Percentiles rank a stretch among this genome's conserved stretches.
phyloP scores from a whole-genome alignment of 768 basidiomycete genomes.

The Suillus weaverae region DNA sequence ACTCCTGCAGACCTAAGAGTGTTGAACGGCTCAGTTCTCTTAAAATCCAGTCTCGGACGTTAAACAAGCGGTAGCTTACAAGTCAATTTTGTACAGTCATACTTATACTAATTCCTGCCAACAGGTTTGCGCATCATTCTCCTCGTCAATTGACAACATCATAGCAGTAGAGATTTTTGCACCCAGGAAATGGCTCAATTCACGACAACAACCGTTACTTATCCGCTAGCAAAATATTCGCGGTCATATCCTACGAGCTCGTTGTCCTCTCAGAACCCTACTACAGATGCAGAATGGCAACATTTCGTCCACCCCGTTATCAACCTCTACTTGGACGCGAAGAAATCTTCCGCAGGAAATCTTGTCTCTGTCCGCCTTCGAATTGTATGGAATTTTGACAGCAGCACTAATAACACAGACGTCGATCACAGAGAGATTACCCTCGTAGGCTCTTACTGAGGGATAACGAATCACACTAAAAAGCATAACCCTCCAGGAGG shows the following conservation, averaged over 20 bases:
- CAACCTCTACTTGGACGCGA: constrained; percentile 60
- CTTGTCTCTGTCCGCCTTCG: constrained; percentile 66
- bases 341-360: constrained; percentile 46
- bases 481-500: constrained; percentile 52
- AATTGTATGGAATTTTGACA: constrained; percentile 61
- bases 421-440: constrained; percentile 55
- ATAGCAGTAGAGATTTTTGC: too few relatives aligned
- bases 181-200: constrained; percentile 25
- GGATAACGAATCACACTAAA: constrained; percentile 13
- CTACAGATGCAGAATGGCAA: constrained; percentile 61
- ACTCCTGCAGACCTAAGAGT: too few relatives aligned
- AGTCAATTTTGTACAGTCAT: too few relatives aligned
- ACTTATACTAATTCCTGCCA: too few relatives aligned
- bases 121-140: too few relatives aligned
- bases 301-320: constrained; percentile 74
- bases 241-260: constrained; percentile 51
- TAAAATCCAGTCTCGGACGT: too few relatives aligned
- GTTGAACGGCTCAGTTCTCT: too few relatives aligned
- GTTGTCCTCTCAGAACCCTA: constrained; percentile 17
- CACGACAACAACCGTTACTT: constrained; percentile 59
- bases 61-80: too few relatives aligned
- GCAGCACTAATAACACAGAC: constrained; percentile 35
- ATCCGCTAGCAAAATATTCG: constrained; percentile 64
- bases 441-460: constrained; percentile 52
- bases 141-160: too few relatives aligned